phyloP scores from a whole-genome alignment of 2,329 filamentous ascomycete genomes.

The Westerdykella aurantiaca region DNA sequence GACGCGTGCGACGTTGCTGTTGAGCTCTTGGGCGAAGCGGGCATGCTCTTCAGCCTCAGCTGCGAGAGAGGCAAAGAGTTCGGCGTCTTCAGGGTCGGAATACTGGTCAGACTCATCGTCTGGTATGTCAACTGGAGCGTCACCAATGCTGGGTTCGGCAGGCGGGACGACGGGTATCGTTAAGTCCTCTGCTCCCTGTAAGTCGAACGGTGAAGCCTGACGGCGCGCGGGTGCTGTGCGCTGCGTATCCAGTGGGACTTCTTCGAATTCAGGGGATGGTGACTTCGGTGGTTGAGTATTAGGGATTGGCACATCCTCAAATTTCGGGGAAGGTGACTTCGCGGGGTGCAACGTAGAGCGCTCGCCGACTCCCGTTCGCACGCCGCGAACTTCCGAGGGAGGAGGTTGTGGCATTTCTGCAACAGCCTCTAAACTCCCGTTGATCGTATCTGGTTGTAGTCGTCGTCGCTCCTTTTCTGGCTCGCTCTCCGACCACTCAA shows the following conservation, averaged over 20 bases:
- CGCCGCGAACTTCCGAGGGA: background rate
- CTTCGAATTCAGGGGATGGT: constrained; percentile 48
- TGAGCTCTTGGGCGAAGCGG: constrained; percentile 82
- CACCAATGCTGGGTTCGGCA: constrained; percentile 20
- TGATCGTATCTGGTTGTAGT: background rate
- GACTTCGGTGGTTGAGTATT: constrained; percentile 29
- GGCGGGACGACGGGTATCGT: constrained; percentile 25
- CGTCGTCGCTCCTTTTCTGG: constrained; percentile 17
- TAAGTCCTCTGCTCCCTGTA: constrained; percentile 26
- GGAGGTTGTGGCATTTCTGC: background rate
- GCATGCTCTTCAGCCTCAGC: constrained; percentile 91
- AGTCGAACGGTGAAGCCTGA: constrained; percentile 16
- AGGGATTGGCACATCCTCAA: constrained; percentile 45
- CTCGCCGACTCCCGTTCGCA: background rate
- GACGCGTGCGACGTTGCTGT: constrained; percentile 62
- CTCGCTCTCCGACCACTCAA: constrained; percentile 54
- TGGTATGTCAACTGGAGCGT: constrained; percentile 20
- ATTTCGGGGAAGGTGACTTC: constrained; percentile 45
- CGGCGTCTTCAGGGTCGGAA: constrained; percentile 87
- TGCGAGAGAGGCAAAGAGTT: constrained; percentile 78
- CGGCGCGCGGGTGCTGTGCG: constrained; percentile 10
- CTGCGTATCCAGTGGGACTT: constrained; percentile 35
- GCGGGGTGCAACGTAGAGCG: constrained; percentile 10
- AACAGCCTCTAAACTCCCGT: constrained; percentile 1
- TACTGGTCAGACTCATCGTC: constrained; percentile 37